Percentiles rank a stretch among this genome's conserved stretches.
These are phyloP conservation scores for Asterionellopsis glacialis DNA, from an alignment of 108 stramenopile species.

Conservation along the genomic window DNA sequence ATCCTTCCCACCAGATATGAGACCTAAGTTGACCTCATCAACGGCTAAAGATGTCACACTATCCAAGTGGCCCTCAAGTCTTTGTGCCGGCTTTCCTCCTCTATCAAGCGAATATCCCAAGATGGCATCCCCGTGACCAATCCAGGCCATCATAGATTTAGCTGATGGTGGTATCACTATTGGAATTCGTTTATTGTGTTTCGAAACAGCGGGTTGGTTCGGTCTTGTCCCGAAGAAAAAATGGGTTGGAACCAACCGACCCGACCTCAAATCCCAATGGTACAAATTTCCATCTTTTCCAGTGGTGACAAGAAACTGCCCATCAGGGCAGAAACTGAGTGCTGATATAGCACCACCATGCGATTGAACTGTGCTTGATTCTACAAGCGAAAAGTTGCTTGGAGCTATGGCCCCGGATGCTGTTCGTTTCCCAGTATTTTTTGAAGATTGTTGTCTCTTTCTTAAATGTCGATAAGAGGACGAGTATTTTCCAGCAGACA, in stretches of 20 bases:
- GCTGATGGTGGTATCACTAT: conserved; percentile 10
- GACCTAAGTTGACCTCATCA: conserved; percentile 15
- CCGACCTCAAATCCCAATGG: conserved; percentile 65
- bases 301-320: conserved; percentile 51
- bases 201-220: conserved; percentile 9
- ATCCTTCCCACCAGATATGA: conserved; percentile 65
- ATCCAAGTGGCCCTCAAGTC: conserved; percentile 57
- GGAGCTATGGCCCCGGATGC: conserved; percentile 14
- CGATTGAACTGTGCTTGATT: conserved; percentile 18
- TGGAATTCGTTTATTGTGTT: conserved; percentile 15
- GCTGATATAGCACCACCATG: conserved; percentile 47
- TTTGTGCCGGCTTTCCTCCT: conserved; percentile 44
- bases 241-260: conserved; percentile 27
- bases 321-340: conserved; percentile 49
- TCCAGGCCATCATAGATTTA: conserved; percentile 18
- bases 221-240: conserved; percentile 15
- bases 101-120: conserved; percentile 44
- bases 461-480: conserved; percentile 30
- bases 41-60: conserved; percentile 40
- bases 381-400: conserved; percentile 26
- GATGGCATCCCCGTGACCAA: conserved; percentile 22
- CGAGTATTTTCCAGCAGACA: conserved; percentile 3
- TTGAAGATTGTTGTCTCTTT: conserved; percentile 7
- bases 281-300: conserved; percentile 47
- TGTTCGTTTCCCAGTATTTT: too few species aligned